Evolutionary conservation across 2,329 filamentous ascomycete species (phyloP).

Genomic region (Sporothrix phasma): DNA sequence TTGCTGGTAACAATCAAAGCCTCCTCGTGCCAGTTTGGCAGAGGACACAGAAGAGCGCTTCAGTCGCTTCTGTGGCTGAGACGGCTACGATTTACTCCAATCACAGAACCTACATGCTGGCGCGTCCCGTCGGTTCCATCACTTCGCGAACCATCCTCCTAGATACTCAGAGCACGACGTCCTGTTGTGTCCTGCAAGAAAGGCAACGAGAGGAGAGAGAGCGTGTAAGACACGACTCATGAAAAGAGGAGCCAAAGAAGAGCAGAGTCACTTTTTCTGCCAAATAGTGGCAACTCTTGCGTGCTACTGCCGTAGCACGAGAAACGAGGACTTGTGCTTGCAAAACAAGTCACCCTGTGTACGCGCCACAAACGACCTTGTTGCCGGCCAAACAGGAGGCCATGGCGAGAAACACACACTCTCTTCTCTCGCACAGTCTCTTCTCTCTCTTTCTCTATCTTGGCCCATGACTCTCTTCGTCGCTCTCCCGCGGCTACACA

Average conservation of each 20-base stretch:
- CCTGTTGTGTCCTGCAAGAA: background rate
- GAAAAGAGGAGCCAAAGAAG: background rate
- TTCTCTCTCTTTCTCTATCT: background rate
- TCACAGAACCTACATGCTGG: background rate
- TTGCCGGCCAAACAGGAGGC: background rate
- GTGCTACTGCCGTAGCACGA: background rate
- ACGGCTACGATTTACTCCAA: background rate
- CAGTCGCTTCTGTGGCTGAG: background rate
- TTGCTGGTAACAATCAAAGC: background rate
- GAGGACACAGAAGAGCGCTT: background rate
- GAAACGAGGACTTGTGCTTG: background rate
- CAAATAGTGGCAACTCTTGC: background rate
- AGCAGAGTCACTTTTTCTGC: background rate
- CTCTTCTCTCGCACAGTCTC: background rate
- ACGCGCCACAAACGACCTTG: background rate
- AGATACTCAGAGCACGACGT: background rate
- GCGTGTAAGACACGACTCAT: background rate
- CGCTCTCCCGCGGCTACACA: background rate
- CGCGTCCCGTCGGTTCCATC: too few relatives aligned
- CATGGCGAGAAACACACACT: background rate
- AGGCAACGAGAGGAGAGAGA: background rate
- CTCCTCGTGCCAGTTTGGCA: background rate
- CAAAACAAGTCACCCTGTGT: background rate
- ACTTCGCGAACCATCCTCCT: background rate
- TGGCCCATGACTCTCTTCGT: background rate